A percentile compares a stretch with the other conserved stretches of the same genome.
phyloP scores from a whole-genome alignment of 805 yeast species.

The Ogataea sp. region DNA sequence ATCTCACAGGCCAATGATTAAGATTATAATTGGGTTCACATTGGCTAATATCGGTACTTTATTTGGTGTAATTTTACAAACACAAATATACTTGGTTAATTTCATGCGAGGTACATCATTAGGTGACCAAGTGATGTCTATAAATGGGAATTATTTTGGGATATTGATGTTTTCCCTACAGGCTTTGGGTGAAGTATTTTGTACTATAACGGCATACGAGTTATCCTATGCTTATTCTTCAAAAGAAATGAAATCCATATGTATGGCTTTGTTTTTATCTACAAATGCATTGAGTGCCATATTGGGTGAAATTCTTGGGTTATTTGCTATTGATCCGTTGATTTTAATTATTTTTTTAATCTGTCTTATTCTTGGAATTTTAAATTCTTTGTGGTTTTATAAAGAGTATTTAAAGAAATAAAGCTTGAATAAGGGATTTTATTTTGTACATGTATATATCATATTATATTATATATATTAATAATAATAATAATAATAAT shows the following conservation, averaged over 20 bases:
- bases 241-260: slow-evolving; percentile 40
- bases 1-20: slow-evolving; percentile 32
- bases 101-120: neutral
- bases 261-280: slow-evolving; percentile 31
- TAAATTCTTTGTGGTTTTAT: slow-evolving; percentile 16
- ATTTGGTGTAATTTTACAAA: slow-evolving; percentile 40
- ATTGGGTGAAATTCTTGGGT: slow-evolving; percentile 30
- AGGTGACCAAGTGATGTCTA: slow-evolving; percentile 1
- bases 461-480: too few species aligned
- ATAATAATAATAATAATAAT: too few species aligned
- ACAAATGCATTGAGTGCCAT: slow-evolving; percentile 40
- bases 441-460: too few species aligned
- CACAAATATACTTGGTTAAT: slow-evolving; percentile 24
- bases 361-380: slow-evolving; percentile 25
- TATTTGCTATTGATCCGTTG: slow-evolving; percentile 32
- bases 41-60: slow-evolving; percentile 38
- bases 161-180: slow-evolving; percentile 29
- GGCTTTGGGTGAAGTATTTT: slow-evolving; percentile 47
- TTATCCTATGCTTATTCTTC: slow-evolving; percentile 48
- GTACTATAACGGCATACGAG: slow-evolving; percentile 43
- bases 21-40: slow-evolving; percentile 39
- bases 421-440: neutral
- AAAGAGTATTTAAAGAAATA: slow-evolving; percentile 8
- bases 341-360: slow-evolving; percentile 29
- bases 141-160: slow-evolving; percentile 2